Percentiles rank a stretch among this genome's conserved stretches.
Evolutionary conservation across 2,329 filamentous ascomycete species (phyloP).

Genomic region (Macroventuria anomochaeta): DNA sequence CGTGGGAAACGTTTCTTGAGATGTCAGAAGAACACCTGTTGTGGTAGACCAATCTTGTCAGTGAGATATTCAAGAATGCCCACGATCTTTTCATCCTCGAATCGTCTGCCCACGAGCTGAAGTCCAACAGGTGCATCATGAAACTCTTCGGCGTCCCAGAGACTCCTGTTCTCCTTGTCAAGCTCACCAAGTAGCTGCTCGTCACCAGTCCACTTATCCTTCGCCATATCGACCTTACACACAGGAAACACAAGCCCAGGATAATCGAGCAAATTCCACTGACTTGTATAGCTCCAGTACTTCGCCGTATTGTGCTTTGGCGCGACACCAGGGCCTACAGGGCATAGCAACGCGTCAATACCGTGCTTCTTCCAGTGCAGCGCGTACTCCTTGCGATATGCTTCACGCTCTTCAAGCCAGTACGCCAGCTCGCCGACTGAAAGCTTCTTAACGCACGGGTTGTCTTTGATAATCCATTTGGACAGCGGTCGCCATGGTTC

Average conservation of each 20-base stretch:
- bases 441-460: constrained; percentile 55
- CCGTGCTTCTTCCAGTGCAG: constrained; percentile 51
- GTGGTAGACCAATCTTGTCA: constrained; percentile 36
- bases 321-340: constrained; percentile 63
- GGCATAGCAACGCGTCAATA: constrained; percentile 69
- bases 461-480: constrained; percentile 64
- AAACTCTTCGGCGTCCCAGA: constrained; percentile 58
- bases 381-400: constrained; percentile 55
- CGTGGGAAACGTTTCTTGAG: no score
- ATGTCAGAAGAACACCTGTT: no score
- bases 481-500: constrained; percentile 67
- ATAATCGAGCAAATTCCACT: constrained; percentile 75
- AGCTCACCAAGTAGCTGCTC: constrained; percentile 51
- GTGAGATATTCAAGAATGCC: constrained; percentile 48
- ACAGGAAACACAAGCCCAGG: constrained; percentile 67
- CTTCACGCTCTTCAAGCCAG: constrained; percentile 51
- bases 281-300: constrained; percentile 70
- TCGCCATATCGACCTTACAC: constrained; percentile 48
- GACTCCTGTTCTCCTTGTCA: constrained; percentile 56
- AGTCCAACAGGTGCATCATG: constrained; percentile 59
- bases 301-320: constrained; percentile 60
- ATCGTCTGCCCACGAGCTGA: constrained; percentile 61
- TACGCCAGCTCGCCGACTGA: constrained; percentile 54
- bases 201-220: constrained; percentile 50
- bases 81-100: constrained; percentile 62